Conservation (phyloP, 495 filamentous ascomycete genomes). For the Xylaria acuta region DNA sequence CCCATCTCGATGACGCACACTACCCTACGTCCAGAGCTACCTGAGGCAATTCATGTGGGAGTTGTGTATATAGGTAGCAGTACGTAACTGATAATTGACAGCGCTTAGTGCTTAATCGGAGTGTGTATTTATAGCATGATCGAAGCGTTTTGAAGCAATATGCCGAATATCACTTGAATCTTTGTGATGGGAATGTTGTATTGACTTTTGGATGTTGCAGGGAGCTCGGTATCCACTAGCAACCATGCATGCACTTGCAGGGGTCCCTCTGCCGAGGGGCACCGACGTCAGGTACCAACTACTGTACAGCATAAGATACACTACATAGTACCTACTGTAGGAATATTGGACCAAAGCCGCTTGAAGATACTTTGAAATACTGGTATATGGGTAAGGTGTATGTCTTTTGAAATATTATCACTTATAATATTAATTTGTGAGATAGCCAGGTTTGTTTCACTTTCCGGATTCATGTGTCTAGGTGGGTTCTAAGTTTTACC, state of each 20-base stretch:
- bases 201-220: constrained; percentile 23
- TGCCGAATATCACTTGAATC: neutral
- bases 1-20: constrained; percentile 53
- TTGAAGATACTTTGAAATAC: neutral
- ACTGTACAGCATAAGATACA: too few relatives aligned
- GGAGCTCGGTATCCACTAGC: constrained; percentile 28
- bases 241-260: constrained; percentile 24
- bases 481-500: neutral
- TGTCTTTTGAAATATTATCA: too few relatives aligned
- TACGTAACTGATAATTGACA: neutral
- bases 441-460: too few relatives aligned
- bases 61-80: neutral
- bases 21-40: neutral
- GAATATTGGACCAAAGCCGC: too few relatives aligned
- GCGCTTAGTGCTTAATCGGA: neutral
- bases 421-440: neutral
- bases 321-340: too few relatives aligned
- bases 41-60: constrained; percentile 18
- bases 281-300: too few relatives aligned
- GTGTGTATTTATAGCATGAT: neutral
- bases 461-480: too few relatives aligned
- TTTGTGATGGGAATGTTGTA: constrained; percentile 21
- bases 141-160: neutral
- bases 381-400: too few relatives aligned
- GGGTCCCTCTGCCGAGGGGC: neutral